Evolutionary conservation across 306 rosid genomes (phyloP), one percentile per base, ranked within the genome.

Genomic region (Vigna hirtella): DNA sequence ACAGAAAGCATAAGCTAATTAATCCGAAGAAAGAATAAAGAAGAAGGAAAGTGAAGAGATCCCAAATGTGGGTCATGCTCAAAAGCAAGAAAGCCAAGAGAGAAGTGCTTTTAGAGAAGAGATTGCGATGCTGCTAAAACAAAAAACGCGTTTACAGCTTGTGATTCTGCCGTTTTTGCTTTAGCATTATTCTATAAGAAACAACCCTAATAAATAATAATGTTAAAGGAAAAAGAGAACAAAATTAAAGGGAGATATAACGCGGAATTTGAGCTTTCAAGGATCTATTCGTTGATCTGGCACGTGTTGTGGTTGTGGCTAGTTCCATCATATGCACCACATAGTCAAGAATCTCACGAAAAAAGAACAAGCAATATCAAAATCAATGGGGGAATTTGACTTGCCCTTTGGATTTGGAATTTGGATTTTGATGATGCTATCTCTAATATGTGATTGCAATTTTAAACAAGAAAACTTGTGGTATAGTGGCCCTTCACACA

Each of bases 71-170:
- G n/a, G n/a, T 71, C 47, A 42, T 73, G 55, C 66, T 53, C 81
- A 50, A 83, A 87, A 85, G 87, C 50, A 77, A 32, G 64, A 84
- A 86, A 84, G 86, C 24, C 83, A 61, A 83, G 85, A 79, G 82
- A 32, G 71, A 74, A 42, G 1, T 68, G 40, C 77, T 74, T 85
- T 26, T 76, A 71, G 68, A 18, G 57, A 73, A 57, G 3, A 28
- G 32, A n/a, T 57, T 63, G 4, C 0, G 8, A 64, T 66, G 43
- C 77, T 15, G 45, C 74, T 49, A 55, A 72, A 72, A 65, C 36
- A 47, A 57, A 47, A 57, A 82, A 86, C 93, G 93, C 88, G 93
- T 70, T 87, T 86, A 72, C 85, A 86, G 85, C 85, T 84, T 80
- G 79, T 40, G 70, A 30, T 66, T 11, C 3, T 80, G 70, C 47